Conservation (phyloP, 768 basidiomycete genomes). For the Podaxis pistillaris region DNA sequence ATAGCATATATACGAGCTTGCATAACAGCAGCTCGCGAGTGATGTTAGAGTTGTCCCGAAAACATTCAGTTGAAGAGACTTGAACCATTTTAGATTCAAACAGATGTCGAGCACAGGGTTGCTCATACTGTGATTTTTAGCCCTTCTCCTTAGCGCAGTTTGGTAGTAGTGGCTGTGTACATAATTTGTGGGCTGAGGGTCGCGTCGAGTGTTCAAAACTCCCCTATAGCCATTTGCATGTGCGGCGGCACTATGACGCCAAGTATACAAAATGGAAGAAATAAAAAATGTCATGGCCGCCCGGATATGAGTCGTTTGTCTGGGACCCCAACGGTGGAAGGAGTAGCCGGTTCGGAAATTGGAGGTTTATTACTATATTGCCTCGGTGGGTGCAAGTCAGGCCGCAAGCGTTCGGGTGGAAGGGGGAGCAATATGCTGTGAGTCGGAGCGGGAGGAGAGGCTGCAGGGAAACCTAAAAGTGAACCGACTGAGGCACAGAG, state of each 20-base stretch:
- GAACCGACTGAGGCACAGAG: background rate
- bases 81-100: slow-evolving; percentile 1
- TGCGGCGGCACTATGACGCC: background rate
- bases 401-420: background rate
- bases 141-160: background rate
- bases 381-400: background rate
- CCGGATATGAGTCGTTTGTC: background rate
- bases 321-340: background rate
- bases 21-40: background rate
- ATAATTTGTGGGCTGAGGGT: background rate
- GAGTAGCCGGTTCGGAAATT: slow-evolving; percentile 1
- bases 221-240: background rate
- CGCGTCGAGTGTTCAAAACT: background rate
- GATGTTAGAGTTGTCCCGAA: background rate
- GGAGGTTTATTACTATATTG: background rate
- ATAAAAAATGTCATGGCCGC: background rate
- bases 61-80: background rate
- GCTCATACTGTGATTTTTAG: background rate
- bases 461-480: background rate
- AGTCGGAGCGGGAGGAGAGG: slow-evolving; percentile 5
- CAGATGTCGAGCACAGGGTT: background rate
- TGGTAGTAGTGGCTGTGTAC: background rate
- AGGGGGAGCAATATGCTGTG: slow-evolving; percentile 1
- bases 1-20: background rate
- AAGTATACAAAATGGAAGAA: background rate